Conservation (phyloP, 306 rosid species). For the Neltuma alba region DNA sequence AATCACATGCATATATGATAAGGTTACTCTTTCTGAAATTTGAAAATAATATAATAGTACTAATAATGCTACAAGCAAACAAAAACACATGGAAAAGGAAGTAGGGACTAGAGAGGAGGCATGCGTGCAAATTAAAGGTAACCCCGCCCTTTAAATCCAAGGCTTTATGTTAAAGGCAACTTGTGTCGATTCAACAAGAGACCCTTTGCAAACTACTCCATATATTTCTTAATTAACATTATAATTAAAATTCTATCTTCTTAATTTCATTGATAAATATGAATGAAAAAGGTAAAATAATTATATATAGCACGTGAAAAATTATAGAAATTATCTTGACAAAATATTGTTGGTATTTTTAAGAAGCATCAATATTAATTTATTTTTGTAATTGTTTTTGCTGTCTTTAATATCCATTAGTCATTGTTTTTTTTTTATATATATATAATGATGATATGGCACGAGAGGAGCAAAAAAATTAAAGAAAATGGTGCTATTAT, state of each 20-base stretch:
- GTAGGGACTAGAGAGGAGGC: slow-evolving; percentile 10
- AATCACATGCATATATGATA: too few species aligned
- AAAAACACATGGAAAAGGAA: not conserved
- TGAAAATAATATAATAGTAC: too few species aligned
- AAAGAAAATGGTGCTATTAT: not conserved
- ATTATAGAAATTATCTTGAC: too few species aligned
- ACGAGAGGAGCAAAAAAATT: not conserved
- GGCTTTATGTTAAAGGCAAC: slow-evolving; percentile 17
- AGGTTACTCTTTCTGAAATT: too few species aligned
- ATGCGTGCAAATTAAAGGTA: slow-evolving; percentile 2
- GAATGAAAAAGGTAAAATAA: not conserved
- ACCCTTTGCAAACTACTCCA: not conserved
- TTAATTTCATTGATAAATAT: not conserved
- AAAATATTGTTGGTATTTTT: too few species aligned
- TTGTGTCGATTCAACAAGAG: not conserved
- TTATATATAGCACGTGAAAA: too few species aligned
- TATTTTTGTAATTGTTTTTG: too few species aligned
- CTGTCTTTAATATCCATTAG: not conserved
- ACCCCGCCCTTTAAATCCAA: not conserved
- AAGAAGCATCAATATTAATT: too few species aligned
- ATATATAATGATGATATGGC: not conserved
- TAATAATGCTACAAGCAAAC: too few species aligned
- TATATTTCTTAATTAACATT: too few species aligned
- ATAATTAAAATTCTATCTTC: not conserved
- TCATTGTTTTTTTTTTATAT: not conserved